A percentile compares a stretch with the other conserved stretches of the same genome.
Conservation (phyloP, 176 grass and related monocot species). For the Themeda triandra region DNA sequence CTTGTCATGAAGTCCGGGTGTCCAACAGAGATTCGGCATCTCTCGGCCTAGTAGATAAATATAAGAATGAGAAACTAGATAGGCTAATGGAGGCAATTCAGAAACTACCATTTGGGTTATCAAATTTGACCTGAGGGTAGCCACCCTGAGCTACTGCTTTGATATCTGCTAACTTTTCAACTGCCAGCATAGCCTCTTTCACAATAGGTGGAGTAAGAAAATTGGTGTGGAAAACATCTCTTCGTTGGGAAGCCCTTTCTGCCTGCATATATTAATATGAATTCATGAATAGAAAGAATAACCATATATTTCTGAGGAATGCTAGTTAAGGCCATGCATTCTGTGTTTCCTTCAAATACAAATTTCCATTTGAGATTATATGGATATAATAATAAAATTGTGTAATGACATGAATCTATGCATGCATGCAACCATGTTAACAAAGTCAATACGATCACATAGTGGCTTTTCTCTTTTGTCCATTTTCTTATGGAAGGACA, state of each 20-base stretch:
- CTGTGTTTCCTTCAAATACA: not conserved
- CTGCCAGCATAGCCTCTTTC: conserved; percentile 55
- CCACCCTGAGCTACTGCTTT: conserved; percentile 86
- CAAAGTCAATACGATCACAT: not conserved
- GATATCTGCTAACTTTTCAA: conserved; percentile 75
- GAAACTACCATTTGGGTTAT: conserved; percentile 12
- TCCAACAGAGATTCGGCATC: conserved; percentile 82
- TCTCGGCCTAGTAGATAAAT: conserved; percentile 71
- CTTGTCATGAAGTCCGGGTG: conserved; percentile 60
- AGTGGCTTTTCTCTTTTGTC: not conserved
- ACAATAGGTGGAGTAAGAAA: conserved; percentile 83
- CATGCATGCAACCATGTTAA: not conserved
- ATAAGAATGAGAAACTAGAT: conserved; percentile 4
- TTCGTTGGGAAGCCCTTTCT: conserved; percentile 57
- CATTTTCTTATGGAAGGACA: not conserved
- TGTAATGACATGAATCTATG: not conserved
- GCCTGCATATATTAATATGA: conserved; percentile 43
- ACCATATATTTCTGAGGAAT: not conserved
- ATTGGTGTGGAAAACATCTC: conserved; percentile 68
- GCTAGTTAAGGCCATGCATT: not conserved
- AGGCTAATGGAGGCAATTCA: conserved; percentile 4
- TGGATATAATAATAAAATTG: not conserved
- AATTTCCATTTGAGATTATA: not conserved
- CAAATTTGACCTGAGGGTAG: conserved; percentile 71
- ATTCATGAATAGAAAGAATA: not conserved